Evolutionary conservation across 495 filamentous ascomycete species (phyloP), one percentile per base, ranked within the genome.

Genomic region (Clavariopsis aquatica): DNA sequence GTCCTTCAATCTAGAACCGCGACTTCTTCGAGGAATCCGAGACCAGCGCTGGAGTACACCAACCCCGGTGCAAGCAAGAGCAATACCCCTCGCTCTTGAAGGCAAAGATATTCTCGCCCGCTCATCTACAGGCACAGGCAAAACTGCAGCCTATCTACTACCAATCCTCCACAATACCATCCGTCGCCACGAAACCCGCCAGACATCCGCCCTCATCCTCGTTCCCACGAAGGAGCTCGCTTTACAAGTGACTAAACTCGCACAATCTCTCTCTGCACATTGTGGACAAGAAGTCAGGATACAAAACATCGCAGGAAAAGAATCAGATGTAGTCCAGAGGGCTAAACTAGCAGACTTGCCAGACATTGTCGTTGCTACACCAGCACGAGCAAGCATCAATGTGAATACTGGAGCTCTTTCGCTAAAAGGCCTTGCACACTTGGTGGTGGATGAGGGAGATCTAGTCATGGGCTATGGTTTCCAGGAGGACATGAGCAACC

Each of bases 381-480:
- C 94, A 0, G 84, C 89, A 7, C 83, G 90, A 64, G 89, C 87
- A 26, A 82, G 88, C 59, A 75, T 82, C 31, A 88, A 92, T 69
- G 73, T 93, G 60, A 89, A 88, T 60, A 84, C 81, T 46, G 85
- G 84, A 0, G 82, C 86, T 0, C 81, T 96, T 51, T 84, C 84
- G 2, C 76, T 95, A 19, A 83, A 87, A 9, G 81, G 83, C 56
- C 82, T 98, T 38, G 82, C 84, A 51, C 84, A 92, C 57, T 77
- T 99, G 15, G 92, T 98, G 12, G 87, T 99, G 59, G 94, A 99
- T 71, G 94, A 99, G 76, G 92, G 93, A 2, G 94, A 99, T 74
- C 74, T 98, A 57, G 87, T 98, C n/a, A 78, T 97, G 57, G 92
- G 89, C 9, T 99, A 97, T 71, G 94, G 92, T 49, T 96, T 97